phyloP scores from a whole-genome alignment of 2,329 filamentous ascomycete species.

The Sporothrix variecibatus region DNA sequence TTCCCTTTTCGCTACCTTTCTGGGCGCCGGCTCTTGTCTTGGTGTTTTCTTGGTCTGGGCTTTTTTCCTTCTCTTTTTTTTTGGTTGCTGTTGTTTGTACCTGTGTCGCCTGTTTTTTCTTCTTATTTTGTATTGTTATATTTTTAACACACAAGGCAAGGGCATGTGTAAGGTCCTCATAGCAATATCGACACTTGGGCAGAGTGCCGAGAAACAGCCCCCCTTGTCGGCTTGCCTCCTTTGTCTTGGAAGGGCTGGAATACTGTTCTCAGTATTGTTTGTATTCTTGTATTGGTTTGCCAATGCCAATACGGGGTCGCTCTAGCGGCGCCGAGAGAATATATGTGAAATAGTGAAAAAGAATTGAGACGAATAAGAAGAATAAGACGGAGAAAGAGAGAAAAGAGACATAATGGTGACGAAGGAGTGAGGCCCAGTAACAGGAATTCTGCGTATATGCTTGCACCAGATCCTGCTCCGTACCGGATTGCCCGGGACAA shows the following conservation, averaged over 20 bases:
- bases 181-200: neutral
- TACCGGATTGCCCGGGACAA: slow-evolving; percentile 9
- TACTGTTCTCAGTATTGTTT: no score
- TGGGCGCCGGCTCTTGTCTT: neutral
- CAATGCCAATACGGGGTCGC: slow-evolving; percentile 8
- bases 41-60: neutral
- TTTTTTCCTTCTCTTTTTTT: neutral
- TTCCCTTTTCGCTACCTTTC: neutral
- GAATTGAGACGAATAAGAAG: neutral
- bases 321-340: slow-evolving; percentile 12
- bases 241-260: neutral
- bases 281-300: neutral
- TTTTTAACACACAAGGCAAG: slow-evolving; percentile 9
- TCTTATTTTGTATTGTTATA: slow-evolving; percentile 1
- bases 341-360: neutral
- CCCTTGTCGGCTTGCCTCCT: neutral
- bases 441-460: neutral
- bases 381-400: neutral
- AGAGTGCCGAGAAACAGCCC: neutral
- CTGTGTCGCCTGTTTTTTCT: neutral
- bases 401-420: neutral
- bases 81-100: neutral
- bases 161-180: slow-evolving; percentile 11
- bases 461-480: neutral
- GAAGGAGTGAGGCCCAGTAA: neutral